Percentiles rank a stretch among this genome's conserved stretches.
Conservation (phyloP, 805 yeast species). For the Cyberlindnera euphorbiae region DNA sequence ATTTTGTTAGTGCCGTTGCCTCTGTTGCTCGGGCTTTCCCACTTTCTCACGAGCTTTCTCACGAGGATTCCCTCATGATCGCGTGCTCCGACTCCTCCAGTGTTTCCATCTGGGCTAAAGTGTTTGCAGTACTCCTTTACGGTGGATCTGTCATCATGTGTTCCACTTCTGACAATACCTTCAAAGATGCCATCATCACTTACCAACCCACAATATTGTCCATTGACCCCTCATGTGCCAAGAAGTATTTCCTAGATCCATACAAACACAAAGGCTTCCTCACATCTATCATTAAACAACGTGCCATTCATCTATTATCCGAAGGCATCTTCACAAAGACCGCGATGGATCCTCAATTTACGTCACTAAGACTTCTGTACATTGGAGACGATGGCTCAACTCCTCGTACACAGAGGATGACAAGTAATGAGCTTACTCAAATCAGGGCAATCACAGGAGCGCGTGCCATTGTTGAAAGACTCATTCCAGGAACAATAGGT, state of each 20-base stretch:
- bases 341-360: slow-evolving; percentile 32
- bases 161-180: slow-evolving; percentile 15
- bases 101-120: slow-evolving; percentile 43
- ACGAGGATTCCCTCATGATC: slow-evolving; percentile 29
- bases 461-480: slow-evolving; percentile 48
- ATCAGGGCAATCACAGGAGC: slow-evolving; percentile 43
- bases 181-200: slow-evolving; percentile 4
- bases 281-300: slow-evolving; percentile 15
- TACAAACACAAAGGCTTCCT: not conserved
- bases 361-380: slow-evolving; percentile 24
- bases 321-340: slow-evolving; percentile 15
- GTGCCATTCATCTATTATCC: slow-evolving; percentile 21
- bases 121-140: slow-evolving; percentile 27
- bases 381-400: slow-evolving; percentile 7
- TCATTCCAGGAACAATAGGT: slow-evolving; percentile 45
- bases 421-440: slow-evolving; percentile 32
- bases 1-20: slow-evolving; percentile 49
- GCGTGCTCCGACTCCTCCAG: slow-evolving; percentile 22
- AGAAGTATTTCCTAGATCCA: slow-evolving; percentile 8
- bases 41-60: slow-evolving; percentile 31
- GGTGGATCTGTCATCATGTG: slow-evolving; percentile 20
- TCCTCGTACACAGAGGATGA: slow-evolving; percentile 4
- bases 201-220: slow-evolving; percentile 15
- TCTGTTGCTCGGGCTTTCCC: slow-evolving; percentile 38
- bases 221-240: slow-evolving; percentile 2